Evolutionary conservation across 1,284 basidiomycete species (phyloP).

Genomic region (Puccinia novopanici): DNA sequence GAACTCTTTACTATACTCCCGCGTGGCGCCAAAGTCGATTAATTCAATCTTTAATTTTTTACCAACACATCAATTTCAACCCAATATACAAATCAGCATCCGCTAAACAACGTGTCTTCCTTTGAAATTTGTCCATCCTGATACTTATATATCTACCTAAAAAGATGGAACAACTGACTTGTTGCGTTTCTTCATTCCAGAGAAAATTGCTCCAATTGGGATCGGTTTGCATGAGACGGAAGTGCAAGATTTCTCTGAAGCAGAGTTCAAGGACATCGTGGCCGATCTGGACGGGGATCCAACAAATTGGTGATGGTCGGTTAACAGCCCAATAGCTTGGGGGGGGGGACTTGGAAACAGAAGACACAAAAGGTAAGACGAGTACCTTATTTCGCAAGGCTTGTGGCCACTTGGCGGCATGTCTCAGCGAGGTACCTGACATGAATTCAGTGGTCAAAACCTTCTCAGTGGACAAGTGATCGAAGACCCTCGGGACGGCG

Average conservation of each 20-base stretch:
- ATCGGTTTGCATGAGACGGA: conserved; percentile 95
- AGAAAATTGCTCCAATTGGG: conserved; percentile 99
- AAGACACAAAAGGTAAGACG: not conserved
- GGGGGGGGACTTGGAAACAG: not conserved
- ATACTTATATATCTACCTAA: no score
- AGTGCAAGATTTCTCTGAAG: conserved; percentile 84
- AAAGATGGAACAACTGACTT: conserved; percentile 53
- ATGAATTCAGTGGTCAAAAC: conserved; percentile 91
- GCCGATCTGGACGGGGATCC: conserved; percentile 69
- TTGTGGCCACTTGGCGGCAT: conserved; percentile 61
- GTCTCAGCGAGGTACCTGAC: conserved; percentile 74
- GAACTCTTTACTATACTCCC: conserved; percentile 81
- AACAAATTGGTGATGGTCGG: not conserved
- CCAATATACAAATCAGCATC: not conserved
- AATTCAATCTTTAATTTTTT: conserved; percentile 70
- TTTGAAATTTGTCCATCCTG: no score
- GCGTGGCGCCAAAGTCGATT: conserved; percentile 93
- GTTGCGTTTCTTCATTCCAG: conserved; percentile 70
- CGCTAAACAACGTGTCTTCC: not conserved
- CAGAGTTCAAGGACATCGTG: conserved; percentile 79
- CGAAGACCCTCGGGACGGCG: conserved; percentile 76
- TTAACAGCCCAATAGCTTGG: not conserved
- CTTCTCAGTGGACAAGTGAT: conserved; percentile 74
- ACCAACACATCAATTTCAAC: not conserved
- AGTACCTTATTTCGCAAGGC: conserved; percentile 70